phyloP scores from a whole-genome alignment of 148 eudicot species.

The Silene latifolia region DNA sequence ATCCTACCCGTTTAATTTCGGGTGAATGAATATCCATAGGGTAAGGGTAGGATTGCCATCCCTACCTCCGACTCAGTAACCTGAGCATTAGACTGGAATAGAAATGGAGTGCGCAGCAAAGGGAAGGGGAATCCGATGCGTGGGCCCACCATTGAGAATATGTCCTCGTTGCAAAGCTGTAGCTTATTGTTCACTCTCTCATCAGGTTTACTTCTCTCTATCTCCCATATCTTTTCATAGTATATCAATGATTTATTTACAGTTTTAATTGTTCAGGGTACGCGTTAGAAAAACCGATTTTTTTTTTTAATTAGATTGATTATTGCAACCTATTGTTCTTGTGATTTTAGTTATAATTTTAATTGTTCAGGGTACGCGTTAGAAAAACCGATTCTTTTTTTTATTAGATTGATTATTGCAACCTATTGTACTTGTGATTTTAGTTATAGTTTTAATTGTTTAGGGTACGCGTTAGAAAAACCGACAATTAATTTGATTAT shows the following conservation, averaged over 20 bases:
- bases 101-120: conserved; percentile 85
- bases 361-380: too few relatives aligned
- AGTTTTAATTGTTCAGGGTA: neutral
- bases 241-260: neutral
- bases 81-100: neutral
- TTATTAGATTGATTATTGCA: neutral
- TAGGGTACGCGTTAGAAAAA: too few relatives aligned
- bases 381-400: too few relatives aligned
- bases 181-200: conserved; percentile 74
- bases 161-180: conserved; percentile 72
- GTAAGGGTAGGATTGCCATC: too few relatives aligned
- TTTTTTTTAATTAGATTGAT: neutral
- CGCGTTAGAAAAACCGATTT: neutral
- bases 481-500: neutral
- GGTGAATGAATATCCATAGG: too few relatives aligned
- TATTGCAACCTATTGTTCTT: neutral
- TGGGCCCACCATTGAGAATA: conserved; percentile 49
- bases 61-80: too few relatives aligned
- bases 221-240: neutral
- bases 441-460: too few relatives aligned
- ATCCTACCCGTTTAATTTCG: too few relatives aligned
- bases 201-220: conserved; percentile 45
- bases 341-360: neutral
- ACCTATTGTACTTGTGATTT: neutral
- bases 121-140: conserved; percentile 52